A percentile compares a stretch with the other conserved stretches of the same genome.
These are phyloP conservation scores for Sclerotiophoma versabilis DNA, from an alignment of 2,329 filamentous ascomycete genomes.

Conservation along the genomic window DNA sequence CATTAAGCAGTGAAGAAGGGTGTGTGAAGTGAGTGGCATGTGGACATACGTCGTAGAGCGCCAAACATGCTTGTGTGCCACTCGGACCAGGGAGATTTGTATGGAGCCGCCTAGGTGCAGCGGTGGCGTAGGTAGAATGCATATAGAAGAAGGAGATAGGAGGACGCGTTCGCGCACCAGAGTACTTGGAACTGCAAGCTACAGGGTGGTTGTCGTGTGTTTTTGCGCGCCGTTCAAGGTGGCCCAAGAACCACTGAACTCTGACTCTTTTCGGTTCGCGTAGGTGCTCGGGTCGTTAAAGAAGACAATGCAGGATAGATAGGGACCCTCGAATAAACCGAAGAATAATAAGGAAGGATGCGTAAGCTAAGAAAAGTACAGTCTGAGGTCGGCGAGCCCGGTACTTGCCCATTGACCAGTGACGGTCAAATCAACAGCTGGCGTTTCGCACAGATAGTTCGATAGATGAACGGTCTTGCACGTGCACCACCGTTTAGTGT, in stretches of 20 bases:
- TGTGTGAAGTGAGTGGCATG: neutral
- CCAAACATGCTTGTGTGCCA: slow-evolving; percentile 5
- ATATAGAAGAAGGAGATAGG: neutral
- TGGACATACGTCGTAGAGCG: slow-evolving; percentile 10
- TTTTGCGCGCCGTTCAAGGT: neutral
- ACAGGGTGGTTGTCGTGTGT: neutral
- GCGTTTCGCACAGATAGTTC: neutral
- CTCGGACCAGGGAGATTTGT: neutral
- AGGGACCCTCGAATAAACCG: neutral
- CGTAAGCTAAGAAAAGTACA: neutral
- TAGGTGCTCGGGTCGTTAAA: neutral
- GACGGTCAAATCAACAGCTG: neutral
- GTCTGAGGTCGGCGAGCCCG: neutral
- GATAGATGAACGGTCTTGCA: neutral
- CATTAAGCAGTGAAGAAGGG: too few relatives aligned
- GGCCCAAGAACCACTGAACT: neutral
- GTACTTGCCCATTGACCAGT: neutral
- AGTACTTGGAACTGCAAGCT: neutral
- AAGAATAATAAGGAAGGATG: neutral
- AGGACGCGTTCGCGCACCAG: neutral
- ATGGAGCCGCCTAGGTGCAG: slow-evolving; percentile 1
- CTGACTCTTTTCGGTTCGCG: neutral
- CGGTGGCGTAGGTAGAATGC: neutral
- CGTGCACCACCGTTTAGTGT: neutral
- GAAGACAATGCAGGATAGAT: neutral